Percentiles rank a stretch among this genome's conserved stretches.
These are phyloP conservation scores for Penicillium psychrosexuale DNA, from an alignment of 2,329 filamentous ascomycete genomes.

Conservation along the genomic window DNA sequence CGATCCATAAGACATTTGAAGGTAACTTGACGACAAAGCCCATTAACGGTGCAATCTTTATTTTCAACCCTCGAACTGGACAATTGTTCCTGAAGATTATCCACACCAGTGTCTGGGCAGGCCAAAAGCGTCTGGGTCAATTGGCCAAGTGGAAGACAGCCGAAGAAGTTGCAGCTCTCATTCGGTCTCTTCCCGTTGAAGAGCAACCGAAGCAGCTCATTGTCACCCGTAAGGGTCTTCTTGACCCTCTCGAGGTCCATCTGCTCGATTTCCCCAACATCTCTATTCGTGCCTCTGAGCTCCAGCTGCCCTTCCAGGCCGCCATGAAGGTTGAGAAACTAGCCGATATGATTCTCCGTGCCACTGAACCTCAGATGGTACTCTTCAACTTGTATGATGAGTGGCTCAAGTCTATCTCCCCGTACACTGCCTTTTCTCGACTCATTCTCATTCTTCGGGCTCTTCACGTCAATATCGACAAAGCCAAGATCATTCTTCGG, in stretches of 20 bases:
- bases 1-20: slow-evolving; percentile 99
- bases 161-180: slow-evolving; percentile 97
- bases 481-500: slow-evolving; percentile 91
- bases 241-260: slow-evolving; percentile 96
- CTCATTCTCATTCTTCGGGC: slow-evolving; percentile 90
- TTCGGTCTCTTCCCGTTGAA: slow-evolving; percentile 91
- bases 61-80: slow-evolving; percentile 98
- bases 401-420: slow-evolving; percentile 97
- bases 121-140: slow-evolving; percentile 97
- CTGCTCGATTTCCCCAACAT: slow-evolving; percentile 98
- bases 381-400: slow-evolving; percentile 98
- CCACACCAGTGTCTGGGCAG: slow-evolving; percentile 98
- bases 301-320: slow-evolving; percentile 97
- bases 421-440: slow-evolving; percentile 96
- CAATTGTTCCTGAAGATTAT: slow-evolving; percentile 99
- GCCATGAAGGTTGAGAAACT: slow-evolving; percentile 99
- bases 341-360: slow-evolving; percentile 96
- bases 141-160: slow-evolving; percentile 99
- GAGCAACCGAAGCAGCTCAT: slow-evolving; percentile 99
- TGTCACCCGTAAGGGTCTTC: slow-evolving; percentile 91
- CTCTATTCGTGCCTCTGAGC: slow-evolving; percentile 92
- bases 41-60: slow-evolving; percentile 99
- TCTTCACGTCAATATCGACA: slow-evolving; percentile 95
- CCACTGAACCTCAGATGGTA: slow-evolving; percentile 99
- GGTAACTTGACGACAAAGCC: slow-evolving; percentile 98